Evolutionary conservation across 495 filamentous ascomycete genomes (phyloP), one percentile per base, ranked within the genome.

Genomic region (Hypomontagnella submonticulosa): DNA sequence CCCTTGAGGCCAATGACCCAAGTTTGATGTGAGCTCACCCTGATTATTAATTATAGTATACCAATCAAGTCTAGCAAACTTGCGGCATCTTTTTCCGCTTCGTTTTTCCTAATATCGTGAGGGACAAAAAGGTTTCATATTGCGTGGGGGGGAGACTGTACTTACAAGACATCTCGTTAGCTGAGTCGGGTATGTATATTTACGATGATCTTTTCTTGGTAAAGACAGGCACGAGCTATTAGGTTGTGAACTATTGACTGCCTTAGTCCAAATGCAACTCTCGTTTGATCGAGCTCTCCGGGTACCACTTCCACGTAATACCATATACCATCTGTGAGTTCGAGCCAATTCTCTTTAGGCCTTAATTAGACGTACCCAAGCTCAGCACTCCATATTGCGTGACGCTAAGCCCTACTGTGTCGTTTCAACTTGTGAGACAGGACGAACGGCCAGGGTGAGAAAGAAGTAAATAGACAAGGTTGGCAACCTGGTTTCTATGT

Each of bases 171-270:
- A 53, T 34, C 38, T 34, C 49, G 12, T 18, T 44, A 55, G 50
- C 42, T 38, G 19, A 19, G 34, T 38, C 19, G 36, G 51, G 23
- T 20, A 50, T 43, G 38, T 43, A 12, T 36, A 23, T 42, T 27
- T 5, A 57, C 36, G 51, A 56, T 56, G 60, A 63, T 63, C 60
- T 37, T 63, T 50, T 37, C 60, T 63, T n/a, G 36, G 50, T 41
- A 42, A 20, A 63, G 59, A 7, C 43, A 53, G 41, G 36, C n/a
- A 4, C 18, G 32, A 27, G 12, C 43, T 3, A 6, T 56, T 56
- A 50, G 59, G 51, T 34, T 27, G 4, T 16, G 43, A 30, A 63
- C 60, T 63, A 63, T 63, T 48, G 49, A 43, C 43, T 27, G 23
- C 37, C 16, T 56, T 50, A 49, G 41, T 48, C 33, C 41, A 19